These are phyloP conservation scores for Delonix regia DNA, from an alignment of 306 rosid species.

Conservation along the genomic window DNA sequence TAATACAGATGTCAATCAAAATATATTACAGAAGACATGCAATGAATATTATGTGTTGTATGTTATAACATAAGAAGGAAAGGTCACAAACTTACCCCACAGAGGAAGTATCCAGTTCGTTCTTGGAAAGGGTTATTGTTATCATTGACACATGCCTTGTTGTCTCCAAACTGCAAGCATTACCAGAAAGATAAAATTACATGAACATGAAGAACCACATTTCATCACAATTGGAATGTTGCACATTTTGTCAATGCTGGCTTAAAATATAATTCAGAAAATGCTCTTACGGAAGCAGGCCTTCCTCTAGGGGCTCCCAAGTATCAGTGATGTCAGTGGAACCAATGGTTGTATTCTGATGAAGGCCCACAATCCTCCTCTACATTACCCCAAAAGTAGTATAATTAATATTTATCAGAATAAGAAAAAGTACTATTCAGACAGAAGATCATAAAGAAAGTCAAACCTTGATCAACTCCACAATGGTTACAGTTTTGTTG, in stretches of 20 bases:
- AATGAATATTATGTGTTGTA: not conserved
- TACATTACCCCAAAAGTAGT: slow-evolving; percentile 33
- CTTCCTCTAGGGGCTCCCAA: slow-evolving; percentile 96
- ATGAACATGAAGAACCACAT: not conserved
- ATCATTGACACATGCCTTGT: slow-evolving; percentile 93
- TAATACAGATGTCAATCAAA: not conserved
- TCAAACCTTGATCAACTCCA: slow-evolving; percentile 83
- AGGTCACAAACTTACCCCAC: slow-evolving; percentile 62
- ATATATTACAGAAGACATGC: not conserved
- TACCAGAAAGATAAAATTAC: not conserved
- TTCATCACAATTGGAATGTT: slow-evolving; percentile 5
- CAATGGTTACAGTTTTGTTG: slow-evolving; percentile 86
- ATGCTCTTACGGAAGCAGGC: slow-evolving; percentile 80
- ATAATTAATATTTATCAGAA: not conserved
- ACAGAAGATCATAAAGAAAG: not conserved
- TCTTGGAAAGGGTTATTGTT: slow-evolving; percentile 71
- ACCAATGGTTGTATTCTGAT: slow-evolving; percentile 79
- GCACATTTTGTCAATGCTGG: not conserved
- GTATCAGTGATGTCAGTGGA: slow-evolving; percentile 89
- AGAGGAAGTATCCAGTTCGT: slow-evolving; percentile 60
- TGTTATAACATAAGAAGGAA: not conserved
- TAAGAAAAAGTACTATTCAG: not conserved
- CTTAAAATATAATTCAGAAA: not conserved
- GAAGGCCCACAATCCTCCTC: slow-evolving; percentile 95
- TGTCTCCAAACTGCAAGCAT: slow-evolving; percentile 66